phyloP scores from a whole-genome alignment of 306 rosid genomes.

The Casuarina cunninghamiana region DNA sequence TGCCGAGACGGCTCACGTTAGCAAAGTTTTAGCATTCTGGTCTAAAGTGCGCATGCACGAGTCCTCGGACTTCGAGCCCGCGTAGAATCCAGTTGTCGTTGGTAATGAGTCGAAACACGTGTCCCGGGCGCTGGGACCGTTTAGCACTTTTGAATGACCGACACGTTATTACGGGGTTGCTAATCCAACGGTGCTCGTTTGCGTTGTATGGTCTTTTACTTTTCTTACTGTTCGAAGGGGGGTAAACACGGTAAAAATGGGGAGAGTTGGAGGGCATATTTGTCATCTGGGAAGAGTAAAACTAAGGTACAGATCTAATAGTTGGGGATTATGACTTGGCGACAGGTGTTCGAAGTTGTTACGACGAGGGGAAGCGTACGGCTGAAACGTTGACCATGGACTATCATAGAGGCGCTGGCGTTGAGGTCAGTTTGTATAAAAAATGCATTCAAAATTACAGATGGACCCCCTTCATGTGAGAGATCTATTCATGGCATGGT shows the following conservation, averaged over 20 bases:
- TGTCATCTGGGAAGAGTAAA: neutral
- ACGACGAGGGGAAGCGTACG: slow-evolving; percentile 98
- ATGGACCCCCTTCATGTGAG: neutral
- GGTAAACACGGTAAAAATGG: neutral
- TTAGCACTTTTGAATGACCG: slow-evolving; percentile 8
- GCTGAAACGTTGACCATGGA: slow-evolving; percentile 99
- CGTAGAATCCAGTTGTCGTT: neutral
- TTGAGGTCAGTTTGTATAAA: slow-evolving; percentile 47
- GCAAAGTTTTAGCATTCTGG: neutral
- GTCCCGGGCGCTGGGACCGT: slow-evolving; percentile 30
- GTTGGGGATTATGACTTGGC: slow-evolving; percentile 4
- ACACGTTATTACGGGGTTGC: slow-evolving; percentile 50
- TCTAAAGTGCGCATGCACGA: slow-evolving; percentile 13
- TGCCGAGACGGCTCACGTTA: slow-evolving; percentile 17
- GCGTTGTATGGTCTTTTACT: neutral
- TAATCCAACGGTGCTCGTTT: slow-evolving; percentile 14
- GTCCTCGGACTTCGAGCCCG: neutral
- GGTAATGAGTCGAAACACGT: slow-evolving; percentile 15
- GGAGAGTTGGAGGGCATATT: neutral
- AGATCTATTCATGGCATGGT: neutral
- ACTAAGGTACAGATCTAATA: neutral
- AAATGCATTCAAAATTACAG: no score
- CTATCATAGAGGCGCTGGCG: slow-evolving; percentile 91
- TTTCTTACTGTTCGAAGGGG: neutral
- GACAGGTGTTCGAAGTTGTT: slow-evolving; percentile 99